Percentiles rank a stretch among this genome's conserved stretches.
These are phyloP conservation scores for Ananas comosus DNA, from an alignment of 176 grass and related monocot species.

Conservation along the genomic window DNA sequence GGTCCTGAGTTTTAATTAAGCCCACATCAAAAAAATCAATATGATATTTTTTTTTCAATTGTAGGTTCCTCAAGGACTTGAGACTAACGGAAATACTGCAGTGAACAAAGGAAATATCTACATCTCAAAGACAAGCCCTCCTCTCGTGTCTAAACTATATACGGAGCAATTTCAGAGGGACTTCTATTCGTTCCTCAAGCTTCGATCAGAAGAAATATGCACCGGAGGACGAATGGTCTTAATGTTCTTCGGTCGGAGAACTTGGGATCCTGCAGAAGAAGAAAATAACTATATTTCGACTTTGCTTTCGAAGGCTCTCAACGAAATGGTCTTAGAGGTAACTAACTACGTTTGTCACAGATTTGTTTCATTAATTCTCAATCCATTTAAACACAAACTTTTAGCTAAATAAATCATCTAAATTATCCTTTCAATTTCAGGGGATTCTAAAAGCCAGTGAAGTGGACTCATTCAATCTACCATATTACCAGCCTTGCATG, in stretches of 20 bases:
- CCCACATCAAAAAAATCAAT: too few species aligned
- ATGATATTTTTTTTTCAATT: too few species aligned
- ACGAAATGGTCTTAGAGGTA: conserved; percentile 24
- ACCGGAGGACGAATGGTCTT: conserved; percentile 30
- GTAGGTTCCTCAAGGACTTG: neutral
- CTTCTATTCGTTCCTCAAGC: conserved; percentile 40
- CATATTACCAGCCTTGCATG: conserved; percentile 7
- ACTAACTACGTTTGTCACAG: too few species aligned
- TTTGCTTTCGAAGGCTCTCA: conserved; percentile 30
- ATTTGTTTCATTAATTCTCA: too few species aligned
- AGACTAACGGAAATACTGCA: neutral
- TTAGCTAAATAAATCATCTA: too few species aligned
- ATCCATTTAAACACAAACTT: too few species aligned
- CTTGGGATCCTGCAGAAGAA: neutral
- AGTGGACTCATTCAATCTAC: conserved; percentile 18
- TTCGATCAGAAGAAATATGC: conserved; percentile 27
- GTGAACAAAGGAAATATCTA: conserved; percentile 44
- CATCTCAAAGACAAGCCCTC: conserved; percentile 23
- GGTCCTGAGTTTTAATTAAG: too few species aligned
- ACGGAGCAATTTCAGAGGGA: conserved; percentile 26
- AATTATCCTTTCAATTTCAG: neutral
- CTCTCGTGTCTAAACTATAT: conserved; percentile 29
- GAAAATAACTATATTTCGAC: conserved; percentile 16
- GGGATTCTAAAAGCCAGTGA: neutral
- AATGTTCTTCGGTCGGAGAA: conserved; percentile 39